Evolutionary conservation across 2,329 filamentous ascomycete genomes (phyloP), one percentile per base, ranked within the genome.

Genomic region (Aspergillus novofumigatus): DNA sequence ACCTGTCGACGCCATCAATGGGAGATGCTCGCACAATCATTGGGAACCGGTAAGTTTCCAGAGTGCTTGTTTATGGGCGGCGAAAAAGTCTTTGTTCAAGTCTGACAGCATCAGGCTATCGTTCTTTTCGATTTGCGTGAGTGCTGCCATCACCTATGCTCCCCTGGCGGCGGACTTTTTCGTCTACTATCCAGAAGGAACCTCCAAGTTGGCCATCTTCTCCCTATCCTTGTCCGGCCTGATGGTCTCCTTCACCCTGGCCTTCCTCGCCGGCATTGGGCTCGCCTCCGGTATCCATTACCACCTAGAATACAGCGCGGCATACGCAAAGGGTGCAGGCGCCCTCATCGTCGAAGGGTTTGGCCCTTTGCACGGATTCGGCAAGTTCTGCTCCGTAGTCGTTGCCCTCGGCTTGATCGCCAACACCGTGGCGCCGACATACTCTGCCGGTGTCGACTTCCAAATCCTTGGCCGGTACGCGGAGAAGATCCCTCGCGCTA

Each of bases 61-160:
- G 26, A 10, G 2, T 23, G 26, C 4, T 9, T n/a, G 8, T 29
- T 6, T n/a, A 5, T 21, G 3, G 25, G 49, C 47, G 23, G 59
- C 59, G 25, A 56, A 41, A 41, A 47, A 47, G 47, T 1, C 44
- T 25, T 21, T 14, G 29, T 21, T 21, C n/a, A 25, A 2, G n/a
- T 49, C 17, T 26, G 23, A 47, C 21, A 11, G 4, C 23, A 9
- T 14, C 20, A 76, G 75, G 45, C 75, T 91, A 32, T 87, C 85
- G 4, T 91, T 89, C 72, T 88, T 91, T 71, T 87, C 84, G 10
- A 77, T 91, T 49, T 88, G 84, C 62, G 77, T 89, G 11, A 85
- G 86, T 23, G 82, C 83, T 1, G 83, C 84, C 7, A 81, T 88
- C 53, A 86, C 85, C 1, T 90, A 87, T 68, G 77, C 82, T 1